Evolutionary conservation across 495 filamentous ascomycete genomes (phyloP).

Genomic region (Cercophora scortea): DNA sequence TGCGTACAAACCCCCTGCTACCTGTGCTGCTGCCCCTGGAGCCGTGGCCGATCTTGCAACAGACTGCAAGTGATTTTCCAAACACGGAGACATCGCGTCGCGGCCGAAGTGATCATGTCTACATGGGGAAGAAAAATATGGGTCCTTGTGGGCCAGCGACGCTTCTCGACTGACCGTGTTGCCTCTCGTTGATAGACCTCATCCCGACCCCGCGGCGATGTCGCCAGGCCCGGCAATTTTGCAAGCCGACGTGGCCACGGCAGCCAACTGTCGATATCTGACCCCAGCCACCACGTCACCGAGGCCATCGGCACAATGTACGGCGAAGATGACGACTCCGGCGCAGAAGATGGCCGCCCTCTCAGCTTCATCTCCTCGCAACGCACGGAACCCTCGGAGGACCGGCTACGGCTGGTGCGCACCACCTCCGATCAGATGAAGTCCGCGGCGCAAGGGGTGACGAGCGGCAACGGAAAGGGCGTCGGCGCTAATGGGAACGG

Average conservation of each 20-base stretch:
- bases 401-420: constrained; percentile 33
- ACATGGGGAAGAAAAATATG: constrained; percentile 16
- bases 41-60: not conserved
- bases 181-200: constrained; percentile 36
- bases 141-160: constrained; percentile 22
- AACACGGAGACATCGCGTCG: not conserved
- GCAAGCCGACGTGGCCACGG: constrained; percentile 47
- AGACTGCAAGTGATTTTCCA: not conserved
- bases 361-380: constrained; percentile 36
- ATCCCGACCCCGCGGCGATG: constrained; percentile 43
- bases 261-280: constrained; percentile 50
- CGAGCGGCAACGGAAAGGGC: constrained; percentile 12
- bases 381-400: constrained; percentile 27
- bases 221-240: constrained; percentile 39
- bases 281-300: constrained; percentile 86
- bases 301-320: constrained; percentile 97
- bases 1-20: constrained; percentile 14
- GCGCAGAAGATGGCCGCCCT: constrained; percentile 38
- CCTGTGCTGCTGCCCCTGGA: not conserved
- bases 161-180: constrained; percentile 13
- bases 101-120: constrained; percentile 3
- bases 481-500: constrained; percentile 13
- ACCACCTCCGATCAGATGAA: constrained; percentile 33
- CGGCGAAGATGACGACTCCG: constrained; percentile 51
- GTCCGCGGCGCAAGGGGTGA: constrained; percentile 1